phyloP scores from a whole-genome alignment of 495 filamentous ascomycete species.

The Talaromyces adpressus region DNA sequence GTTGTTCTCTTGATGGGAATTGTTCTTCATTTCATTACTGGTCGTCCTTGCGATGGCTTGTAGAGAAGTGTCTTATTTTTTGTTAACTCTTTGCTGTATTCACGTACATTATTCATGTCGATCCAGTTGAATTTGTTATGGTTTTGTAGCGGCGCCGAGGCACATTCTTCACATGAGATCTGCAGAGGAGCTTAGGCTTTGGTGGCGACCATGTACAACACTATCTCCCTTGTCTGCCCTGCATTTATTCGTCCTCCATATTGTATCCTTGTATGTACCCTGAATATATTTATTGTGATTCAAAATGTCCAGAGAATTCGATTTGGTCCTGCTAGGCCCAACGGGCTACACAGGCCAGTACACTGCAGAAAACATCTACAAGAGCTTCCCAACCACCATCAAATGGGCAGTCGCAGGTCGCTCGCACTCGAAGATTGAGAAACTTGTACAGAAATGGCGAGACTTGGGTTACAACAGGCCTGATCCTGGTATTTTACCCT shows the following conservation, averaged over 20 bases:
- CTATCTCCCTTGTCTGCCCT: neutral
- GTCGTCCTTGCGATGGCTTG: constrained; percentile 34
- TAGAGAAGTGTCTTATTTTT: constrained; percentile 40
- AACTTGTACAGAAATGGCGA: constrained; percentile 58
- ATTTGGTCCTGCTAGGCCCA: constrained; percentile 77
- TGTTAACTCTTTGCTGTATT: neutral
- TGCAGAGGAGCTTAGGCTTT: neutral
- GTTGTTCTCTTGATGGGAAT: neutral
- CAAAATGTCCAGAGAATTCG: constrained; percentile 53
- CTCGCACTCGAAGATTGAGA: constrained; percentile 62
- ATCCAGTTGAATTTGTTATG: neutral
- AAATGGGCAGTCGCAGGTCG: constrained; percentile 91
- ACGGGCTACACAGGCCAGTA: constrained; percentile 82
- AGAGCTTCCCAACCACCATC: constrained; percentile 65
- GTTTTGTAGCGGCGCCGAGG: neutral
- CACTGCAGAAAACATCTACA: constrained; percentile 69
- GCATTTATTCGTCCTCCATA: neutral
- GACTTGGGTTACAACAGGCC: constrained; percentile 60
- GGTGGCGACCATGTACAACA: neutral
- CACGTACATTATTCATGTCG: neutral
- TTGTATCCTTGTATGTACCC: neutral
- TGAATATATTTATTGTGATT: too few relatives aligned
- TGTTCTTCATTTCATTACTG: constrained; percentile 42
- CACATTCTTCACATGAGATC: neutral
- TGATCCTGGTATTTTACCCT: constrained; percentile 50